A percentile compares a stretch with the other conserved stretches of the same genome.
Evolutionary conservation across 192 early-diverging fungal genomes (phyloP).

Genomic region (Allomyces macrogynus): DNA sequence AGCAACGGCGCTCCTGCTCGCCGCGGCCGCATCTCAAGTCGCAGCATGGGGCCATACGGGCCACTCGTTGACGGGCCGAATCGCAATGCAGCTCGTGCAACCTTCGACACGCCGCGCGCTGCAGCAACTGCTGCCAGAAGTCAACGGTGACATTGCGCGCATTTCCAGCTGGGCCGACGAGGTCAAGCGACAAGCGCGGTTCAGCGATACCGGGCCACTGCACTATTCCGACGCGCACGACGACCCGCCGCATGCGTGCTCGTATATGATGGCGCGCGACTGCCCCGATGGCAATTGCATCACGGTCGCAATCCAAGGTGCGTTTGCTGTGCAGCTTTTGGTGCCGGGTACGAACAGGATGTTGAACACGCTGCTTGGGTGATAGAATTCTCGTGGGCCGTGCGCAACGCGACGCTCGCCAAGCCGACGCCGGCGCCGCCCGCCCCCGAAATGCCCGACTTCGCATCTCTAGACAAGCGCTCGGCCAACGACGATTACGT

Average conservation of each 20-base stretch:
- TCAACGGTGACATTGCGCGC: background rate
- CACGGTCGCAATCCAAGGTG: background rate
- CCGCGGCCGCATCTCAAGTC: too few species aligned
- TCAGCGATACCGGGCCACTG: background rate
- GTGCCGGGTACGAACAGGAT: too few species aligned
- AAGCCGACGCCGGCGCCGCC: too few species aligned
- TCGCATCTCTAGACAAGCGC: too few species aligned
- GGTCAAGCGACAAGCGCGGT: background rate
- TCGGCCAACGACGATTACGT: too few species aligned
- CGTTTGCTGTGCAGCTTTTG: background rate
- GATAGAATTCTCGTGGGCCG: too few species aligned
- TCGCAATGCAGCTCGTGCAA: background rate
- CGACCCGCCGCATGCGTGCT: background rate
- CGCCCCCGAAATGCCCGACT: too few species aligned
- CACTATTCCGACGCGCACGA: conserved; percentile 1
- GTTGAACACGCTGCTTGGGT: too few species aligned
- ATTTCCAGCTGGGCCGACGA: background rate
- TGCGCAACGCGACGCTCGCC: too few species aligned
- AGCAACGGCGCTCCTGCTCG: too few species aligned
- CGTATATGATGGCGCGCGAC: background rate
- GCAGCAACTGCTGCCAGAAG: background rate
- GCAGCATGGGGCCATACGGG: background rate
- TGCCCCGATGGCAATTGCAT: background rate
- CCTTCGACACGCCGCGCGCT: background rate
- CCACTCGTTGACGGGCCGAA: background rate